Evolutionary conservation across 139 green algal genomes (phyloP), one percentile per base, ranked within the genome.

Genomic region (Pycnococcus provasolii): DNA sequence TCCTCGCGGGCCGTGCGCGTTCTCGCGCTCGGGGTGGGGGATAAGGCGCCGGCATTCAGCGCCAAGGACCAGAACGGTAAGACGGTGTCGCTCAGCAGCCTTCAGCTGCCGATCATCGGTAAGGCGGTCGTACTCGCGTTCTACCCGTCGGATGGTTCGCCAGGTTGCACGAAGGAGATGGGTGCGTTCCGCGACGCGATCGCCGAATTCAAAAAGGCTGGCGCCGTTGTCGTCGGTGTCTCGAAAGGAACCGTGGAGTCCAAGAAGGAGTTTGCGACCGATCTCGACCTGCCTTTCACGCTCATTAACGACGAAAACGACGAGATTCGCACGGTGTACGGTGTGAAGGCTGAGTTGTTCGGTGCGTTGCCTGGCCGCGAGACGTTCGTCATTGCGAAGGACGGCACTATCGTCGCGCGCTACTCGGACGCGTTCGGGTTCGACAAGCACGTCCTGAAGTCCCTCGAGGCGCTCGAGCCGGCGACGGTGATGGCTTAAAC

Each of bases 341-440:
- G 13, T 6, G 54, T 61, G 9, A 55, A 55, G 54, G n/a, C 54
- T 26, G 13, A 8, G 7, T 7, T 37, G n/a, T 37, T 61, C 54
- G 54, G 54, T 26, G 9, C 13, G 7, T 26, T 61, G n/a, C 54
- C 54, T 7, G 54, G 54, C 54, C 54, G 54, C 54, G 9, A 61
- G 54, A 61, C 54, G n/a, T 61, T 61, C 54, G 9, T 61, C 5
- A 61, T 61, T 26, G 9, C 8, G 7, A 61, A 61, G 54, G 54
- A 55, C 48, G 48, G 54, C 8, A 61, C 8, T 6, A 8, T 8
- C 54, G 13, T 37, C 7, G 42, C 42, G 54, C n/a, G n/a, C 40
- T 61, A 42, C 54, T 8, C 8, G 5, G 8, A 15, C 54, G n/a
- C 11, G 7, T 61, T 61, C 54, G 8, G 5, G 7, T 37, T 26